A percentile compares a stretch with the other conserved stretches of the same genome.
Conservation (phyloP, 805 yeast species). For the Schizosaccharomyces japonicus region DNA sequence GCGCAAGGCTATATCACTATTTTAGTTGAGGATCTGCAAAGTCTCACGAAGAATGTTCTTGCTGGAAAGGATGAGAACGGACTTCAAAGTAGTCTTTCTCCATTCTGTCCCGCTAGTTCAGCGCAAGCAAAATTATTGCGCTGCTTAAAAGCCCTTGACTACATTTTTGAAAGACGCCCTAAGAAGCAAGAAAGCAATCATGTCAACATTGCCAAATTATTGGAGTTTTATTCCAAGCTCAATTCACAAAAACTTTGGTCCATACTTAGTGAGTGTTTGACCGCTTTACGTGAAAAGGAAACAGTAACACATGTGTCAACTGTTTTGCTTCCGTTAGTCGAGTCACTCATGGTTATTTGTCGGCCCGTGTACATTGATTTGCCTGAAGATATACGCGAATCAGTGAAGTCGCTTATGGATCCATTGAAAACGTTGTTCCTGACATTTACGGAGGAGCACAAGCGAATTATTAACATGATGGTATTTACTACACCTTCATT, state of each 20-base stretch:
- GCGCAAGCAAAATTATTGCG: slow-evolving; percentile 76
- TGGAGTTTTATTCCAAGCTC: slow-evolving; percentile 37
- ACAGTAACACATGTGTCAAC: slow-evolving; percentile 42
- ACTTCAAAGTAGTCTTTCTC: slow-evolving; percentile 31
- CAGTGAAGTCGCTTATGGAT: slow-evolving; percentile 18
- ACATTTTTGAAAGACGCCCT: slow-evolving; percentile 30
- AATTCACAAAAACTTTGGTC: slow-evolving; percentile 68
- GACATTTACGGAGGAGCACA: slow-evolving; percentile 70
- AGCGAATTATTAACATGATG: slow-evolving; percentile 71
- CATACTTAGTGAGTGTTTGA: slow-evolving; percentile 49
- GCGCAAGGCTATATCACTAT: slow-evolving; percentile 36
- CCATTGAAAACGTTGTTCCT: slow-evolving; percentile 37
- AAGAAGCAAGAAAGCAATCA: neutral
- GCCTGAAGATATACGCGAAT: slow-evolving; percentile 21
- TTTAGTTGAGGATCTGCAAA: slow-evolving; percentile 31
- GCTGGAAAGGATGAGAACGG: slow-evolving; percentile 21
- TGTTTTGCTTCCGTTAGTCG: slow-evolving; percentile 63
- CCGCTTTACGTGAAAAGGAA: slow-evolving; percentile 34
- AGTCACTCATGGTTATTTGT: slow-evolving; percentile 87
- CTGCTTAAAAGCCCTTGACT: slow-evolving; percentile 69
- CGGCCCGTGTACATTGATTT: slow-evolving; percentile 37
- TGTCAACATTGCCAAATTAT: slow-evolving; percentile 21
- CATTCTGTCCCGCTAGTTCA: slow-evolving; percentile 56
- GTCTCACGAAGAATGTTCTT: slow-evolving; percentile 24
- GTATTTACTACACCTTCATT: slow-evolving; percentile 72